Evolutionary conservation across 805 yeast species (phyloP), one percentile per base, ranked within the genome.

Genomic region (Priceomyces fermenticarens): DNA sequence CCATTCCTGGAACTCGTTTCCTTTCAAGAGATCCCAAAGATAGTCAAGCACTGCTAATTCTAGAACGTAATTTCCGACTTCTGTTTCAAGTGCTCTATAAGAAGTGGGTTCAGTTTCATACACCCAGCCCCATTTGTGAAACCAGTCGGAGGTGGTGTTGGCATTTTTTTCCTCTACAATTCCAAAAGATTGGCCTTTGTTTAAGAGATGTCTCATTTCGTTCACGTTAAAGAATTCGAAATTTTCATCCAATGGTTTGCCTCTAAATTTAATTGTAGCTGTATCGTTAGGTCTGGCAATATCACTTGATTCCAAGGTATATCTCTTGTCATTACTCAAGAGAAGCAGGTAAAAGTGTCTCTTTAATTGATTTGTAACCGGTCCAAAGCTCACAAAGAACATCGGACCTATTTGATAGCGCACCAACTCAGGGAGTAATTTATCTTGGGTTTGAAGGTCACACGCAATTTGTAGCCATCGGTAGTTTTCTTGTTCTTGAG

Each of bases 391-490:
- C n/a, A 46, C 36, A 28, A 31, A 51, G 25, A 38, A 45, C 8
- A 40, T 34, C 4, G 51, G 51, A 11, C 47, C 52, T 12, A 48
- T 27, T 35, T 47, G 49, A 28, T 45, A 39, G 23, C 55, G 43
- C 2, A 51, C 40, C 10, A 39, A 37, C 5, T 49, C 51, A 23
- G 52, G 52, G 13, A 42, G 33, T 10, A 47, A 30, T 6, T 32
- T 15, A 20, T 33, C 23, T 10, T 32, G 14, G 10, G 20, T 14
- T 13, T 32, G n/a, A 16, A 51, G 41, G 5, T 47, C 48, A 36
- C 46, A 48, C 3, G 53, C 53, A 14, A 51, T 16, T 27, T 44
- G 41, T 8, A 40, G 40, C 55, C 55, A 51, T 1, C 45, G 48
- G 20, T 36, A 45, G 4, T 48, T 41, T 33, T 51, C 55, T 10